Base-by-base conservation (phyloP, 2,329 filamentous ascomycete species). In the Talaromyces sp. region DNA sequence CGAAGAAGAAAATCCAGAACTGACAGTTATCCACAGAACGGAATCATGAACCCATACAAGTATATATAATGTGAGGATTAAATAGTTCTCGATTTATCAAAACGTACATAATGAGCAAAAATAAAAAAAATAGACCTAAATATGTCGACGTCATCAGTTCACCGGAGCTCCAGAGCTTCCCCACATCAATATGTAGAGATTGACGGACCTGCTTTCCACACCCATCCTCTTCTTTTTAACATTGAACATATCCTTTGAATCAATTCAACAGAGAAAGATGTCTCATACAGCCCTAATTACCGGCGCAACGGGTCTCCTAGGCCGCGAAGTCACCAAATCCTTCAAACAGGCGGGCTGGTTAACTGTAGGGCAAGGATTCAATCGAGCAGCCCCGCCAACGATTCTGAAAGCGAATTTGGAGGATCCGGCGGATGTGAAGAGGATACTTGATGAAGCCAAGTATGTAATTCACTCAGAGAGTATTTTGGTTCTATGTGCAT, bases 31-130 rank as follows among this genome's bases (percentile, higher is more conserved):
- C 6, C 65, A 36, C 71, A 96, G 92, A 97, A 97, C 71, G 93
- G 93, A 58, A 98, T 98, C 79, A 96, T 98, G 92, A 98, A 97
- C 80, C 94, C 94, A 0, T 98, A 98, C 84, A 98, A 98, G 81
- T 98, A 97, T 78, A 90, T 98, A 58, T 80, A 75, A 58, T 15
- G 53, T 29, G 4, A 56, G 19, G 11, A 17, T 53, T 5, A 38
- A 22, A 36, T 17, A 19, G 22, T 11, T 1, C 31, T 36, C 1
- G 10, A 15, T 1, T 19, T 29, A 27, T 19, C 19, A 27, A 43
- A 59, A n/a, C 5, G 58, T 45, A 31, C 17, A 22, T 36, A n/a
- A n/a, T 6, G 34, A 56, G 31, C 5, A 38, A 54, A 54, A 5
- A 54, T 34, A 36, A 2, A 34, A 13, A 54, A 56, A 15, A 22